Base-by-base conservation (phyloP, 2,329 filamentous ascomycete genomes). In the Dactylonectria estremocensis region DNA sequence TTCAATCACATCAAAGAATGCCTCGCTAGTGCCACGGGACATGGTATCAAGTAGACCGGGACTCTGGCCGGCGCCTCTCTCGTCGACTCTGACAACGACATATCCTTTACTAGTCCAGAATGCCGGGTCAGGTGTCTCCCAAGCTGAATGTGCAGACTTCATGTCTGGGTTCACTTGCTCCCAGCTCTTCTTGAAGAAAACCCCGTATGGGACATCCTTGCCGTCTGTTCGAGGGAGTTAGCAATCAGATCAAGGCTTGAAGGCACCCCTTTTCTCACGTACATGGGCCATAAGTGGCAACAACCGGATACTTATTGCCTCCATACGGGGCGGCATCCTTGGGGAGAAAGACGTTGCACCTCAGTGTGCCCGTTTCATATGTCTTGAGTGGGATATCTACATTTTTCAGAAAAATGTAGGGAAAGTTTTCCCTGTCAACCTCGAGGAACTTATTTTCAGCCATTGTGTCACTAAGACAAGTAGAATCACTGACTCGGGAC, bases 121-220 rank as follows among this genome's bases (percentile, higher is more conserved):
- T 2, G 78, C 82, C 0, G 88, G 88, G 52, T 89, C 87, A 0
- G 88, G 88, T 0, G 87, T 89, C 74, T 90, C 88, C 88, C 88
- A 90, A 2, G 86, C 84, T 0, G 87, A 88, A 72, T 89, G 86
- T 3, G 78, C 76, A 0, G 86, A 88, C 22, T 82, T 82, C 69
- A 90, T 87, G 63, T 85, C 81, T 0, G 85, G 82, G 64, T 88
- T 88, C 3, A 89, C 83, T 65, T 89, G 84, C 35, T 75, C 71
- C 61, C 83, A 87, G 7, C 80, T 83, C 10, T 54, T 54, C 2
- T 43, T 53, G 20, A 48, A 55, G 24, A 62, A 62, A 2, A 22
- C 35, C 16, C 28, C 5, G 22, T 61, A 61, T 0, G 24, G 33
- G 6, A 59, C 56, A 59, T 59, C 56, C 22, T 59, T 59, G 6